These are phyloP conservation scores for Firmiana major DNA, from an alignment of 345 rosid genomes.

Conservation along the genomic window DNA sequence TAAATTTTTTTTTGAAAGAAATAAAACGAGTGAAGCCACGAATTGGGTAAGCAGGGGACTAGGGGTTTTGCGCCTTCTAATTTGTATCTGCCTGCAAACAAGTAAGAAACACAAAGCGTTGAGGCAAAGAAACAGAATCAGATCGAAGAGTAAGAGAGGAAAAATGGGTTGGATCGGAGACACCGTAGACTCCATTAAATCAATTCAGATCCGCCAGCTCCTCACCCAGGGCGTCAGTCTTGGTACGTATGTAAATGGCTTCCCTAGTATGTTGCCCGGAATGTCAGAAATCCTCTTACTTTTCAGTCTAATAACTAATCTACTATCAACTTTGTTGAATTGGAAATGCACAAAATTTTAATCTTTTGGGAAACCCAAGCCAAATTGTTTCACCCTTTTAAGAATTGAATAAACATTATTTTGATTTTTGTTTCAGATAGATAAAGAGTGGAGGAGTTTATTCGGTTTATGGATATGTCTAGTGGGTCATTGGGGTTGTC, in stretches of 20 bases:
- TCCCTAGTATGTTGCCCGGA: background rate
- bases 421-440: background rate
- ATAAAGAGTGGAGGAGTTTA: background rate
- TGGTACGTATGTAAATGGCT: constrained; percentile 35
- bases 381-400: background rate
- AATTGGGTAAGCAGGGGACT: too few species aligned
- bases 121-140: background rate
- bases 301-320: background rate
- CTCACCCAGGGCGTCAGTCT: constrained; percentile 77
- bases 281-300: background rate
- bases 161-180: constrained; percentile 81
- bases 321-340: background rate
- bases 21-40: too few species aligned
- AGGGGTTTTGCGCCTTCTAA: background rate
- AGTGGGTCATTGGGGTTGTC: background rate
- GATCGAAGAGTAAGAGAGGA: background rate
- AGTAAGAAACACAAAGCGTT: background rate
- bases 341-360: background rate
- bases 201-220: constrained; percentile 81
- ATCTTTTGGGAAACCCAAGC: background rate
- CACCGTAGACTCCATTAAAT: constrained; percentile 65
- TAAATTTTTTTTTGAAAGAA: too few species aligned
- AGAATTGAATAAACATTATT: background rate
- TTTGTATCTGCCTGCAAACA: background rate
- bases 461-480: background rate